Conservation (phyloP, 2,329 filamentous ascomycete genomes). For the Microsporum ferrugineum region DNA sequence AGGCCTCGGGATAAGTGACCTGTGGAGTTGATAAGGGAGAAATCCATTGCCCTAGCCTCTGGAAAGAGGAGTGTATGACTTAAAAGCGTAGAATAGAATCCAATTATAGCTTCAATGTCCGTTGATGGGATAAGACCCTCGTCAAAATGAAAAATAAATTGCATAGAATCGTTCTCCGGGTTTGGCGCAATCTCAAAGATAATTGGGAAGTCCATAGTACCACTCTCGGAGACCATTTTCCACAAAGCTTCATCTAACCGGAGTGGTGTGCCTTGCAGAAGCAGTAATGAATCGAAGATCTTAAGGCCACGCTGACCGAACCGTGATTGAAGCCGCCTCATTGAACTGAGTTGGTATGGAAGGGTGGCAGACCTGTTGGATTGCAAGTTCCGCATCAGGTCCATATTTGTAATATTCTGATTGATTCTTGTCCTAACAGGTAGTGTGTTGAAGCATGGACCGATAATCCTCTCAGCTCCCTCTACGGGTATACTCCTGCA, state of each 20-base stretch:
- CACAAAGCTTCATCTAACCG: conserved; percentile 40
- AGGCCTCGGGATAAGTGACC: neutral
- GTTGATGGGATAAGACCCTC: conserved; percentile 17
- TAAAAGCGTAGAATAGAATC: conserved; percentile 24
- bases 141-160: conserved; percentile 53
- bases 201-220: conserved; percentile 55
- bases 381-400: conserved; percentile 52
- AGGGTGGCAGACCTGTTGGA: conserved; percentile 50
- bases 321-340: conserved; percentile 57
- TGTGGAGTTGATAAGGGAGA: neutral
- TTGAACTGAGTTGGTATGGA: conserved; percentile 60
- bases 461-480: conserved; percentile 60
- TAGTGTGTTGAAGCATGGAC: conserved; percentile 85
- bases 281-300: conserved; percentile 69
- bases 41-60: conserved; percentile 22
- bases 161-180: conserved; percentile 40
- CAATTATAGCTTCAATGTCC: conserved; percentile 19
- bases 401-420: conserved; percentile 39
- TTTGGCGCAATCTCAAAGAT: conserved; percentile 63
- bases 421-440: conserved; percentile 53
- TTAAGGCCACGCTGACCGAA: conserved; percentile 36
- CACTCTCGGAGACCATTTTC: conserved; percentile 40
- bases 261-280: conserved; percentile 55
- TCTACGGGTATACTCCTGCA: conserved; percentile 59
- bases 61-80: conserved; percentile 26